Base-by-base conservation (phyloP, 176 grass and related monocot genomes). In the Urochloa ruziziensis region DNA sequence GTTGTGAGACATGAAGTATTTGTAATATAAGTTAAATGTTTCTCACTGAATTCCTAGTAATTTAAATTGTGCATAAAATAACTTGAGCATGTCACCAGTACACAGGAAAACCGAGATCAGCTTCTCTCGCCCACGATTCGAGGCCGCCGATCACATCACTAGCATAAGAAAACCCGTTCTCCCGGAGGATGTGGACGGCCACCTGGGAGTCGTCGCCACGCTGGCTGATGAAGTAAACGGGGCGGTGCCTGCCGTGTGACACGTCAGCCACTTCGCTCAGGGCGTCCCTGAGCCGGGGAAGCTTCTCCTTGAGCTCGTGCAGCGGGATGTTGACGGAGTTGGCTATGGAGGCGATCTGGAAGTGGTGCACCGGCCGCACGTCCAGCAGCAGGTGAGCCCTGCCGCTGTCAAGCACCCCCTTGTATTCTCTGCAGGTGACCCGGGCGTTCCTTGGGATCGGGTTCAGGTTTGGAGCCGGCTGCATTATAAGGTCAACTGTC, bases 101-200 rank as follows among this genome's bases (percentile, higher is more conserved):
- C 65, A 67, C 78, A 27, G 78, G 78, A 81, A 98, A 98, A 74
- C 84, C 78, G 6, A 71, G 89, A 77, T 98, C 89, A 17, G 92
- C 86, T 21, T 96, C 91, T 32, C 19, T 75, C 2, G 80, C 89
- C 96, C 93, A 98, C 10, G 87, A 93, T 62, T 98, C 79, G 64
- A 96, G 87, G 27, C 93, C 96, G 7, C 93, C 93, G 5, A 94
- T 88, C 40, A 98, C 89, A 82, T 95, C 93, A 72, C 94, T 98
- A 0, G 89, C 83, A 16, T 63, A 86, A 27, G 67, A 23, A 56
- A 98, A 90, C 6, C 96, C 93, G 42, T 92, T 98, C 77, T 89
- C 78, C 0, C 33, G 89, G 17, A 98, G 91, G 82, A 93, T 67
- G 75, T 89, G 66, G 39, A 96, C 89, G 2, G 93, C 91, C 21